Base-by-base conservation (phyloP, 371 early-diverging fungal genomes). In the Actinomortierella ambigua region DNA sequence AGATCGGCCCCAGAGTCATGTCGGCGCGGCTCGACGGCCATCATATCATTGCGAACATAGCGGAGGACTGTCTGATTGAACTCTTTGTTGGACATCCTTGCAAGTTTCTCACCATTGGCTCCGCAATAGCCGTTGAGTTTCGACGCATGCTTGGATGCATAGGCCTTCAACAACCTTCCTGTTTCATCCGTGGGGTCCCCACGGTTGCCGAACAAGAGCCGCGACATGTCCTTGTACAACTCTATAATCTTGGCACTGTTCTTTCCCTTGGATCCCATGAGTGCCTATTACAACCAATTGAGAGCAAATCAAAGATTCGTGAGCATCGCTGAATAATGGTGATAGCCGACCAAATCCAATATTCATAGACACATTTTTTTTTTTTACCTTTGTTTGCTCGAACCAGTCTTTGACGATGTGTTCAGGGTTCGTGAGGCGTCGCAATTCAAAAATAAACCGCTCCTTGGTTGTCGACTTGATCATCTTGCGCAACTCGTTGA, bases 321-420 rank as follows among this genome's bases (percentile, higher is more conserved):
- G n/a, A n/a, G n/a, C n/a, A 13, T 14, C 7, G 15, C 46, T 5
- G 5, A 18, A 7, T 2, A 1, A n/a, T 46, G 44, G 23, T 48
- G n/a, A n/a, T n/a, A n/a, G n/a, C n/a, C n/a, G n/a, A n/a, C n/a
- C n/a, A n/a, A n/a, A n/a, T n/a, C n/a, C n/a, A n/a, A n/a, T n/a
- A n/a, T n/a, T n/a, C n/a, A n/a, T n/a, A n/a, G n/a, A n/a, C n/a
- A n/a, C n/a, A n/a, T n/a, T n/a, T n/a, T n/a, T n/a, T n/a, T 53
- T 22, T 41, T 57, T 65, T 79, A 85, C 86, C 56, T 76, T 57
- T 3, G 81, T 63, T 50, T 77, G 77, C 14, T 81, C 88, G 17
- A 83, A 56, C 77, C 86, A 89, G 51, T 91, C 92, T 55, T 86
- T 89, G 14, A 87, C 68, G 39, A 88, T 76, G 64, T 89, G 89